Evolutionary conservation across 768 basidiomycete species (phyloP), one percentile per base, ranked within the genome.

Genomic region (Mycena chlorophos): DNA sequence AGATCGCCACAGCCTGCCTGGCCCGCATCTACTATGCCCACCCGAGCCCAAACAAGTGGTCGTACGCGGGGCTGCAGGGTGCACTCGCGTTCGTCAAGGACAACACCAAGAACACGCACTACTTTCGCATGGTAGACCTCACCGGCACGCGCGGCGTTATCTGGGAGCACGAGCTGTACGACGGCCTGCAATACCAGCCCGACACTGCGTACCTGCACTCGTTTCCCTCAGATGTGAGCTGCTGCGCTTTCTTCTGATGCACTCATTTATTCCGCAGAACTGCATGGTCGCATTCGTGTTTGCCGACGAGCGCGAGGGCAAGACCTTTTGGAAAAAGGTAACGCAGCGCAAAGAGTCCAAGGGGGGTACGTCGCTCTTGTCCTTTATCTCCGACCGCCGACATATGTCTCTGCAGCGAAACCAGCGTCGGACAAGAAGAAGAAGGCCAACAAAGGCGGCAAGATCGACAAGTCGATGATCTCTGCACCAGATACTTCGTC

Each of bases 261-360:
- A 26, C 47, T 29, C 49, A 29, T 30, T 58, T 48, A 46, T 58
- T 52, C 25, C 20, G 22, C 67, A 97, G 94, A 81, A 88, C 58
- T 92, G 91, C 65, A 91, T 91, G 86, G 82, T 98, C 62, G 94
- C 91, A 2, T 79, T 98, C 55, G 91, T 95, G 27, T 98, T 97
- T 64, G 81, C 89, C 2, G 86, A 92, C 39, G 92, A 95, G 69
- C 70, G 77, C 4, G 96, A 98, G 62, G 96, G 94, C 1, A 85
- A 85, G 66, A 73, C 81, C 12, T 86, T 98, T 56, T 84, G 83
- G 75, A 97, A 98, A 75, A 96, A 92, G 66, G 87, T 96, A 4
- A 80, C 75, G 1, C 73, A 70, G 19, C 83, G 82, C 59, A 94
- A 92, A 70, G 78, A 79, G 54, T 68, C 77, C 14, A 84, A 83